These are phyloP conservation scores for Pseudogymnoascus sp. DNA, from an alignment of 2,329 filamentous ascomycete species.

Conservation along the genomic window DNA sequence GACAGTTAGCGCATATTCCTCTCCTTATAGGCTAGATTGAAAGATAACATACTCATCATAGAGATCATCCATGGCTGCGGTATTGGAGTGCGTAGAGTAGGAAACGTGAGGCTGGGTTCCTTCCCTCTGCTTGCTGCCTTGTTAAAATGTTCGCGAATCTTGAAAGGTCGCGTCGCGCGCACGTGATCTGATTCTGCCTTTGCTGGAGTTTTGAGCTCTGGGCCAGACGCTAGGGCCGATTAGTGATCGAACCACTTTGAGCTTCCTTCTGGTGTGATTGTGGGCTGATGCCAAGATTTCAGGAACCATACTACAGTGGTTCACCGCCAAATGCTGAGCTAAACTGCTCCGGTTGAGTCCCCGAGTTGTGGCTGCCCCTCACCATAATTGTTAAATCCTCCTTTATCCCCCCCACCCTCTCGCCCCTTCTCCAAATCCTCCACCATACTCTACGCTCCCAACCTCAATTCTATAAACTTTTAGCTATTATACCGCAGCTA, in stretches of 20 bases:
- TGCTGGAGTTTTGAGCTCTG: not conserved
- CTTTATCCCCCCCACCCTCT: slow-evolving; percentile 4
- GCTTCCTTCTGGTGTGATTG: not conserved
- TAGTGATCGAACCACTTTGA: not conserved
- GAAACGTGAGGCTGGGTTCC: slow-evolving; percentile 6
- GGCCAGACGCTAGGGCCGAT: not conserved
- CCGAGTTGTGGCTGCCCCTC: not conserved
- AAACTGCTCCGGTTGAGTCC: not conserved
- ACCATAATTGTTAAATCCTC: slow-evolving; percentile 10
- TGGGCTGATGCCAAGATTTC: not conserved
- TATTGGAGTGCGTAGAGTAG: not conserved
- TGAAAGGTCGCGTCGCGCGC: slow-evolving; percentile 3
- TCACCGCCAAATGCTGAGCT: slow-evolving; percentile 6
- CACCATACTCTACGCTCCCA: not conserved
- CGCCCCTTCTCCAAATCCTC: slow-evolving; percentile 6
- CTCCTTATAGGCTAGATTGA: slow-evolving; percentile 2
- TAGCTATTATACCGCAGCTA: slow-evolving; percentile 34
- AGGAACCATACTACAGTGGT: not conserved
- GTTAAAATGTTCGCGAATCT: slow-evolving; percentile 6
- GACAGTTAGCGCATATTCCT: slow-evolving; percentile 16
- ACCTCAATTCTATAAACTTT: slow-evolving; percentile 7
- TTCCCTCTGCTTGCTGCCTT: slow-evolving; percentile 7
- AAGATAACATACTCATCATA: slow-evolving; percentile 71
- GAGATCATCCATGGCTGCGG: slow-evolving; percentile 72
- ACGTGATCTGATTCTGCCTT: not conserved